Evolutionary conservation across 352 stramenopile genomes (phyloP).

Genomic region (Pythium pyrilobum): DNA sequence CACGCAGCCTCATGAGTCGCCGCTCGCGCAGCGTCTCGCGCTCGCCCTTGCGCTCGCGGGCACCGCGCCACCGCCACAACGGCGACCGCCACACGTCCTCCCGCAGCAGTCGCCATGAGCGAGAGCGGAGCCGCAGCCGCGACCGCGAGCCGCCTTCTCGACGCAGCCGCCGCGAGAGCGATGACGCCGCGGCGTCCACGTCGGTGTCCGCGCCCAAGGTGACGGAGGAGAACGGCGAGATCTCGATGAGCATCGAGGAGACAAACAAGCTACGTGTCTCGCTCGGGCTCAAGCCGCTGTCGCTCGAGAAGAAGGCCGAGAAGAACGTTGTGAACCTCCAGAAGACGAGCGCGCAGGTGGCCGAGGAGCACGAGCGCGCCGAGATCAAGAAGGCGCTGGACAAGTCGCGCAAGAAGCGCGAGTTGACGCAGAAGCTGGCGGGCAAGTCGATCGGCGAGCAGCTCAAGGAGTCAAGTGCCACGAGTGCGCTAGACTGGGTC

Average conservation of each 20-base stretch:
- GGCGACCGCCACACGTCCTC: not conserved
- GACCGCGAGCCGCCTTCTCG: conserved; percentile 13
- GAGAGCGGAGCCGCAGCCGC: conserved; percentile 4
- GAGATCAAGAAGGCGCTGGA: conserved; percentile 51
- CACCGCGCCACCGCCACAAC: not conserved
- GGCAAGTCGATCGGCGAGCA: conserved; percentile 74
- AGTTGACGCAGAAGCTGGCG: conserved; percentile 61
- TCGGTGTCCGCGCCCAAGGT: conserved; percentile 16
- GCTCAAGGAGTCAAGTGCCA: conserved; percentile 30
- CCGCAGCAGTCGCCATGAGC: not conserved
- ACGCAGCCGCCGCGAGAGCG: conserved; percentile 22
- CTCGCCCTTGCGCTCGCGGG: conserved; percentile 18
- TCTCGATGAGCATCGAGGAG: conserved; percentile 79
- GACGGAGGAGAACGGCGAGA: conserved; percentile 71
- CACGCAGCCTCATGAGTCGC: not conserved
- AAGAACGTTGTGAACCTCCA: conserved; percentile 57
- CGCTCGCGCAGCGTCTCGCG: conserved; percentile 25
- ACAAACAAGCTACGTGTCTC: conserved; percentile 69
- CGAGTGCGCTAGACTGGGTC: conserved; percentile 65
- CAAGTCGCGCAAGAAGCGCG: conserved; percentile 62
- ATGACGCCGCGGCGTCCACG: conserved; percentile 10
- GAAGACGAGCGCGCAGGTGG: conserved; percentile 55
- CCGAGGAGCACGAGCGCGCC: conserved; percentile 36
- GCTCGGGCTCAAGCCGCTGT: conserved; percentile 73
- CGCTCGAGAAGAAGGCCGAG: conserved; percentile 39